phyloP scores from a whole-genome alignment of 176 grass and related monocot genomes.

The Rhynchospora pubera region DNA sequence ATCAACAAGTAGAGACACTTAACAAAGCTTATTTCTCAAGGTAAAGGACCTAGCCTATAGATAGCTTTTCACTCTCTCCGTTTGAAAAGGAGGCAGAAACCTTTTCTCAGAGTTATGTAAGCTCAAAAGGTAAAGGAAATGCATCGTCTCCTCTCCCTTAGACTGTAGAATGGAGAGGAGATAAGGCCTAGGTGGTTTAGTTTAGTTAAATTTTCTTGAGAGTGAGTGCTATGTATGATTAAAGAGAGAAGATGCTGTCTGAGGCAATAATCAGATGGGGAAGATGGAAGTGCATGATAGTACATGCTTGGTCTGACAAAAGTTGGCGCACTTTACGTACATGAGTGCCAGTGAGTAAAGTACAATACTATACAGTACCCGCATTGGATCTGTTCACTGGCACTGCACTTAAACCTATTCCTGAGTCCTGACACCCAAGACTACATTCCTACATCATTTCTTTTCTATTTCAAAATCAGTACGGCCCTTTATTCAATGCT shows the following conservation, averaged over 20 bases:
- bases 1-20: slow-evolving; percentile 15
- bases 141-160: not conserved
- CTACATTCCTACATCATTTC: slow-evolving; percentile 1
- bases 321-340: slow-evolving; percentile 21
- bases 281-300: slow-evolving; percentile 25
- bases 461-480: not conserved
- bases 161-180: not conserved
- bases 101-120: not conserved
- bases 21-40: slow-evolving; percentile 23
- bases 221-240: slow-evolving; percentile 17
- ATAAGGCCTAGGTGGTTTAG: not conserved
- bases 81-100: not conserved
- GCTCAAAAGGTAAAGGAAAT: not conserved
- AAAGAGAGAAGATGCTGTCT: slow-evolving; percentile 19
- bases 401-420: not conserved
- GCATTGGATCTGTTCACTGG: not conserved
- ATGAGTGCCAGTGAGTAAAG: slow-evolving; percentile 21
- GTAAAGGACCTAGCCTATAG: slow-evolving; percentile 1
- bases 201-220: slow-evolving; percentile 20
- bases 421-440: not conserved
- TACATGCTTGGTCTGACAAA: slow-evolving; percentile 15
- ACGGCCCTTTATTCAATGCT: not conserved
- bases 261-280: slow-evolving; percentile 12
- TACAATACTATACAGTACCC: slow-evolving; percentile 17
- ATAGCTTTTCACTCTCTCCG: not conserved